A percentile compares a stretch with the other conserved stretches of the same genome.
These are phyloP conservation scores for Xylaria palmicola DNA, from an alignment of 495 filamentous ascomycete species.

Conservation along the genomic window DNA sequence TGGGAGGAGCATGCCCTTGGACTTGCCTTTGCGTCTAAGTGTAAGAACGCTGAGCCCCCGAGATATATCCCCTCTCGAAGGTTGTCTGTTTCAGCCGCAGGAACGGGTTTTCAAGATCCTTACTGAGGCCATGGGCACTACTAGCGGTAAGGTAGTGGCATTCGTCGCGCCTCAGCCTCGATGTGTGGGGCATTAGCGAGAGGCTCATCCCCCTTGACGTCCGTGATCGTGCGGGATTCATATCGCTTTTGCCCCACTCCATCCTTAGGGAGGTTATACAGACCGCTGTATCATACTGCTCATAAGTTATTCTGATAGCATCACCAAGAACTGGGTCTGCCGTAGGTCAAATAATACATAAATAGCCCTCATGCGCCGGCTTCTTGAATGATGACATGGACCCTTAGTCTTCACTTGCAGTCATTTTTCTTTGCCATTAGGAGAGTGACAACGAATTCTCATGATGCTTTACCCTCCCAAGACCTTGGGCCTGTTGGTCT, in stretches of 20 bases:
- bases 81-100: background rate
- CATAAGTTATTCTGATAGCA: too few relatives aligned
- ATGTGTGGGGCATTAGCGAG: constrained; percentile 10
- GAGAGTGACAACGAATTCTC: background rate
- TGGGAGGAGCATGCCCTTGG: too few relatives aligned
- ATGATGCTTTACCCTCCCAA: background rate
- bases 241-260: background rate
- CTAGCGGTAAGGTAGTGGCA: background rate
- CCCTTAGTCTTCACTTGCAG: background rate
- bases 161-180: background rate
- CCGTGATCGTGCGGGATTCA: background rate
- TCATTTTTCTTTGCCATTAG: background rate
- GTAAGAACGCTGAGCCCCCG: background rate
- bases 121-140: too few relatives aligned
- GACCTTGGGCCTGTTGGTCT: background rate
- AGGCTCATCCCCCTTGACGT: background rate
- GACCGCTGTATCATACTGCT: too few relatives aligned
- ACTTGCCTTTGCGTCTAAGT: too few relatives aligned
- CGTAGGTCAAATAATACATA: too few relatives aligned
- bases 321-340: too few relatives aligned
- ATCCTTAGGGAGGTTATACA: background rate
- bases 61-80: background rate
- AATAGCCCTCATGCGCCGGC: too few relatives aligned
- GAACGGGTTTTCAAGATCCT: background rate
- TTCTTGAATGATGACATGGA: background rate